Evolutionary conservation across 257 asterid genomes (phyloP).

Genomic region (Solanum stenotomum): DNA sequence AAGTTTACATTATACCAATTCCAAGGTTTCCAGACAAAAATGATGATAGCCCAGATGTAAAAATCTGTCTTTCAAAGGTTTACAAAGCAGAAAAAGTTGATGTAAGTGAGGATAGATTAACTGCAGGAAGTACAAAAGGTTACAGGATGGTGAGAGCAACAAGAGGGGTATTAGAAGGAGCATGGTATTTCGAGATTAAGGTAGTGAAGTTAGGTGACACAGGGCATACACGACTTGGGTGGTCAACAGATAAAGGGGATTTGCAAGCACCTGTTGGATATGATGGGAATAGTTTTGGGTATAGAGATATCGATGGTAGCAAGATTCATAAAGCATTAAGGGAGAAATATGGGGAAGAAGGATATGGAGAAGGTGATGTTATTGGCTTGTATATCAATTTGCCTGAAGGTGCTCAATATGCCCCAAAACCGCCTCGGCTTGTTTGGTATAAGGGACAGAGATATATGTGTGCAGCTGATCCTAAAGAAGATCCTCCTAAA

Average conservation of each 20-base stretch:
- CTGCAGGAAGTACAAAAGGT: conserved; percentile 91
- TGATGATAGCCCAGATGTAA: conserved; percentile 53
- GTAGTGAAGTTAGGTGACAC: conserved; percentile 79
- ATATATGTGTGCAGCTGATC: conserved; percentile 52
- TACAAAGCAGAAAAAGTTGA: conserved; percentile 95
- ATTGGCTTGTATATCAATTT: conserved; percentile 79
- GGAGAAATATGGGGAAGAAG: conserved; percentile 76
- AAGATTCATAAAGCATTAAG: conserved; percentile 93
- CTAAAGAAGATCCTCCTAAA: conserved; percentile 73
- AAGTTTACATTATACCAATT: conserved; percentile 63
- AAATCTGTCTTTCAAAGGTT: conserved; percentile 74
- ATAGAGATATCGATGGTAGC: conserved; percentile 86
- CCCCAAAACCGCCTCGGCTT: conserved; percentile 60
- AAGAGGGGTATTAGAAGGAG: conserved; percentile 77
- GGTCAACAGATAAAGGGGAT: conserved; percentile 96
- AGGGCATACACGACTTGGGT: conserved; percentile 89
- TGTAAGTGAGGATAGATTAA: conserved; percentile 76
- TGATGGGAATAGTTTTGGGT: conserved; percentile 88
- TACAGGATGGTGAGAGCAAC: conserved; percentile 97
- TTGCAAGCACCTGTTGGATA: conserved; percentile 97
- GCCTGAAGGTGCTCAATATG: conserved; percentile 67
- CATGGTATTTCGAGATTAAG: conserved; percentile 92
- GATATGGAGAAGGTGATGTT: conserved; percentile 85
- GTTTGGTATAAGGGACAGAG: conserved; percentile 96
- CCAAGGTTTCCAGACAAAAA: conserved; percentile 75